phyloP scores from a whole-genome alignment of 2,329 filamentous ascomycete genomes.

The Fusarium chuoi region DNA sequence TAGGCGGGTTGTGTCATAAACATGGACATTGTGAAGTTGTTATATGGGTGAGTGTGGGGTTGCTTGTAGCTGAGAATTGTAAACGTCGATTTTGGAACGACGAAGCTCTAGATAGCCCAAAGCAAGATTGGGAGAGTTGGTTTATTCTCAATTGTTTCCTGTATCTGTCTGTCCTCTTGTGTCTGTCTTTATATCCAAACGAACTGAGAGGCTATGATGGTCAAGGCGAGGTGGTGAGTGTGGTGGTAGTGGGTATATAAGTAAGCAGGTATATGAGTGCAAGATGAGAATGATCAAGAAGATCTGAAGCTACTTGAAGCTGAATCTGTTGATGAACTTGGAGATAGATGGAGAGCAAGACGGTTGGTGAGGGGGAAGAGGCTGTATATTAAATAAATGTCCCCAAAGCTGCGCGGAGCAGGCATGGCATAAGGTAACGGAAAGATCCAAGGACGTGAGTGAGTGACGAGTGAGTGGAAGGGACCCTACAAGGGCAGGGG shows the following conservation, averaged over 20 bases:
- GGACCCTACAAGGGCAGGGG: constrained; percentile 8
- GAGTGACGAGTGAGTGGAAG: constrained; percentile 18
- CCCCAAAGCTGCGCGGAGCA: constrained; percentile 36
- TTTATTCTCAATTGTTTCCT: constrained; percentile 21
- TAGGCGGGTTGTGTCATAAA: constrained; percentile 51
- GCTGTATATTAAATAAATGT: constrained; percentile 50
- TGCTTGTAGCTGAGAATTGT: constrained; percentile 15
- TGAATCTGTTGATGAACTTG: constrained; percentile 33
- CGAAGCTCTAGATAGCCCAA: constrained; percentile 29
- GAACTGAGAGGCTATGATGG: constrained; percentile 21
- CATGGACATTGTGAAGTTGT: constrained; percentile 48
- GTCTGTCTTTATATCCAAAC: constrained; percentile 30
- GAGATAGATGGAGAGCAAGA: constrained; percentile 38
- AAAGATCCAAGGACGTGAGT: constrained; percentile 30
- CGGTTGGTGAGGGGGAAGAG: constrained; percentile 43
- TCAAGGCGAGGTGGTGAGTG: constrained; percentile 4
- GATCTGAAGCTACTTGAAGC: constrained; percentile 28
- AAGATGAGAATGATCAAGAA: constrained; percentile 23
- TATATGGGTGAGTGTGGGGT: constrained; percentile 11
- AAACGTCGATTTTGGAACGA: constrained; percentile 23
- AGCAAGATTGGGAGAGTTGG: constrained; percentile 11
- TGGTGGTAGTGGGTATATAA: constrained; percentile 14
- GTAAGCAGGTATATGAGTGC: constrained; percentile 11
- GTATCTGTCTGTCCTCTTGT: constrained; percentile 25
- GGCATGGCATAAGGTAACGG: constrained; percentile 13